Evolutionary conservation across 2,329 filamentous ascomycete species (phyloP).

Genomic region (Sordariomycetes sp.): DNA sequence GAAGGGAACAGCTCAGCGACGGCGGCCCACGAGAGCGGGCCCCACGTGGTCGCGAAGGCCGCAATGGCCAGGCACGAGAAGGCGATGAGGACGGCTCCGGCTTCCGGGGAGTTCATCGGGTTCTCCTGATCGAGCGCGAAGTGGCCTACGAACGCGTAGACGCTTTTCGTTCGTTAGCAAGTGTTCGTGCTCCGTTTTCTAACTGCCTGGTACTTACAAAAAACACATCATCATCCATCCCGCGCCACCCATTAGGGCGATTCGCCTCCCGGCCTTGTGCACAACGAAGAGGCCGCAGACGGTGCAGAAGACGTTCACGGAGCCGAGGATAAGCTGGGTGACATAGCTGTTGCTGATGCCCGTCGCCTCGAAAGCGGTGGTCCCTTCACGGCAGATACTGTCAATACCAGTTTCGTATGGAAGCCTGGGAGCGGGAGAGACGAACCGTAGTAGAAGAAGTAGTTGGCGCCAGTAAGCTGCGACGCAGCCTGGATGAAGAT

Average conservation of each 20-base stretch:
- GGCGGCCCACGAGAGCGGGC: conserved; percentile 57
- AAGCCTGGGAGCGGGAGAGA: too few species aligned
- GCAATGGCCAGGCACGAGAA: conserved; percentile 61
- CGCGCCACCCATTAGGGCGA: conserved; percentile 51
- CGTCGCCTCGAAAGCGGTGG: conserved; percentile 54
- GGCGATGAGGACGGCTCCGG: conserved; percentile 52
- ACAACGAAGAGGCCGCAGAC: conserved; percentile 55
- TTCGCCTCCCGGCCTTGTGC: conserved; percentile 53
- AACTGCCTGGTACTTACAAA: conserved; percentile 20
- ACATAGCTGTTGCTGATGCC: conserved; percentile 56
- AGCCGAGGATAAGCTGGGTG: conserved; percentile 57
- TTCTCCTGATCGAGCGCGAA: conserved; percentile 28
- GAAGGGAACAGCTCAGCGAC: conserved; percentile 55
- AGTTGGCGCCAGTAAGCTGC: conserved; percentile 59
- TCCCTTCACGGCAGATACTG: too few species aligned
- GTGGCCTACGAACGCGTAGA: conserved; percentile 38
- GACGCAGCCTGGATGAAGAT: conserved; percentile 54
- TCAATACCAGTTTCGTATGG: too few species aligned
- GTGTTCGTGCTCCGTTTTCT: not conserved
- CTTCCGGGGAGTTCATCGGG: conserved; percentile 31
- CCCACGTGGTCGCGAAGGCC: conserved; percentile 60
- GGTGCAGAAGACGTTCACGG: conserved; percentile 58
- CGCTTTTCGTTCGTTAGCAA: conserved; percentile 11
- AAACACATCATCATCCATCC: conserved; percentile 48
- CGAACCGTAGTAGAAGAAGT: conserved; percentile 58